phyloP scores from a whole-genome alignment of 2,329 filamentous ascomycete species.

The Xylaria sp. region DNA sequence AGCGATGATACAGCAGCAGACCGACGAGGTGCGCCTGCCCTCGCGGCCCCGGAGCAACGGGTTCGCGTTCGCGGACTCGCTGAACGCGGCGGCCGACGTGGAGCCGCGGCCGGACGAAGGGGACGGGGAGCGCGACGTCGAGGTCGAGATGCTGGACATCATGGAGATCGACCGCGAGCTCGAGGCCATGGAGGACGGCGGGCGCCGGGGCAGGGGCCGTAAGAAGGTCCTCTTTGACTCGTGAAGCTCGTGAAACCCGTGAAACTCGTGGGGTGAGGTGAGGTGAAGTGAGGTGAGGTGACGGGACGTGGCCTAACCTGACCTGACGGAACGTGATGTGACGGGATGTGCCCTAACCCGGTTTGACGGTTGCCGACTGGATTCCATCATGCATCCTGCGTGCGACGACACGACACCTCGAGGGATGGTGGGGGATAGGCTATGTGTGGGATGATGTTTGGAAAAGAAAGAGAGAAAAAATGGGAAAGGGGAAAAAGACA shows the following conservation, averaged over 20 bases:
- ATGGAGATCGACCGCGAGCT: conserved; percentile 67
- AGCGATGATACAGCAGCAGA: conserved; percentile 32
- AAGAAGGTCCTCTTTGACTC: conserved; percentile 58
- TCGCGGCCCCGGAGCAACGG: conserved; percentile 40
- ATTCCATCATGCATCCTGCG: too few relatives aligned
- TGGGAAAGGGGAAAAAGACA: neutral
- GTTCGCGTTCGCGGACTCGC: conserved; percentile 54
- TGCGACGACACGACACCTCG: too few relatives aligned
- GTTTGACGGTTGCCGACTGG: too few relatives aligned
- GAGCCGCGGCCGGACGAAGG: conserved; percentile 48
- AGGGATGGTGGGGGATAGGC: too few relatives aligned
- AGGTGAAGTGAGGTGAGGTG: too few relatives aligned
- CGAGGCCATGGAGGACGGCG: conserved; percentile 55
- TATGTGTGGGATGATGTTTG: too few relatives aligned
- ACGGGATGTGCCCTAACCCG: too few relatives aligned
- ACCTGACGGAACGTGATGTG: too few relatives aligned
- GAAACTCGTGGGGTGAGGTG: too few relatives aligned
- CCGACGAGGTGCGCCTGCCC: conserved; percentile 24
- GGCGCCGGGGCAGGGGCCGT: conserved; percentile 49
- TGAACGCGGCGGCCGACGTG: conserved; percentile 57
- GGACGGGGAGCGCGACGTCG: conserved; percentile 54
- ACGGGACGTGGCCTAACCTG: too few relatives aligned
- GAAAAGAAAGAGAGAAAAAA: too few relatives aligned
- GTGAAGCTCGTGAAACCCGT: conserved; percentile 34
- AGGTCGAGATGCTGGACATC: conserved; percentile 65